Evolutionary conservation across 495 filamentous ascomycete species (phyloP).

Genomic region (Paragyromitra xinjiangensis): DNA sequence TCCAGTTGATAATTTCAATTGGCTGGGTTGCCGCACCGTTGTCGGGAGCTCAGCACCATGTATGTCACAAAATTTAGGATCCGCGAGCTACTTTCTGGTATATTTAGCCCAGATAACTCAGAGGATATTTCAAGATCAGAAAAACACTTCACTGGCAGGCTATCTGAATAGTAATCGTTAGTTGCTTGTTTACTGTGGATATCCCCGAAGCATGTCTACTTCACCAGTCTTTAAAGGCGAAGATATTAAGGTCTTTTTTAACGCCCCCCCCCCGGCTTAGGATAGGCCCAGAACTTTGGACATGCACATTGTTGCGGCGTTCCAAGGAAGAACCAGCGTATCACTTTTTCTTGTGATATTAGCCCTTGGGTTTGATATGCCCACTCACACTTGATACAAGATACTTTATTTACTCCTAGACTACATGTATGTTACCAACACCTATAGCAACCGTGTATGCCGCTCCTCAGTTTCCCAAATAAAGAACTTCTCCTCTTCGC

Average conservation of each 20-base stretch:
- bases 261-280: not conserved
- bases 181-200: too few relatives aligned
- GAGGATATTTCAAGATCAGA: too few relatives aligned
- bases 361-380: not conserved
- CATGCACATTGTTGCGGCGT: not conserved
- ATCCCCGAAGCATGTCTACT: too few relatives aligned
- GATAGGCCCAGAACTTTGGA: not conserved
- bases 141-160: too few relatives aligned
- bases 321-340: not conserved
- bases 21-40: too few relatives aligned
- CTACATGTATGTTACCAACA: slow-evolving; percentile 4
- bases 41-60: too few relatives aligned
- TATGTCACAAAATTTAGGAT: too few relatives aligned
- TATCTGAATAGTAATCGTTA: too few relatives aligned
- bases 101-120: too few relatives aligned
- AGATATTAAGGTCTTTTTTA: not conserved
- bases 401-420: not conserved
- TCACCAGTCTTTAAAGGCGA: too few relatives aligned
- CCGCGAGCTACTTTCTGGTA: too few relatives aligned
- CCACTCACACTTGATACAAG: not conserved
- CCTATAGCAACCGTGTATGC: slow-evolving; percentile 16
- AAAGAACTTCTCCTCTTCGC: slow-evolving; percentile 37
- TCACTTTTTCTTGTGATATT: not conserved
- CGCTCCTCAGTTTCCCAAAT: slow-evolving; percentile 47
- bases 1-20: too few relatives aligned